Base-by-base conservation (phyloP, 768 basidiomycete genomes). In the Mycena olivaceomarginata region DNA sequence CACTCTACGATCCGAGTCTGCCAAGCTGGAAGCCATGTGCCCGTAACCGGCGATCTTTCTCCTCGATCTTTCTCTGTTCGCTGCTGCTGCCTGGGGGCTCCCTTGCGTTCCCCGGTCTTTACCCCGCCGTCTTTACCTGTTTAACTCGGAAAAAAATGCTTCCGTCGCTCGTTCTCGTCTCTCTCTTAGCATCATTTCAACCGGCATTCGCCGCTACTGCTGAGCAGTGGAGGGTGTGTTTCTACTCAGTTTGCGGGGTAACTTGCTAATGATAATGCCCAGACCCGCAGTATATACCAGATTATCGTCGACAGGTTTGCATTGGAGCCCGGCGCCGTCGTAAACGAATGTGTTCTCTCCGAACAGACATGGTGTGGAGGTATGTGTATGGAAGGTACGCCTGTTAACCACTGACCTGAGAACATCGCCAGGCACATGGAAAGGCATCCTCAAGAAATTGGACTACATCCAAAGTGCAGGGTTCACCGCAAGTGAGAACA, bases 381-480 rank as follows among this genome's bases (percentile, higher is more conserved):
- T 15, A 45, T n/a, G 31, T 31, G 31, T 31, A 31, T 3, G 31
- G 31, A 31, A 31, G 31, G 31, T 31, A 31, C 31, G 3, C 31
- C 31, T 31, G 31, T 31, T 31, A 31, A 31, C 31, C 31, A 31
- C 3, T 31, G 31, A 31, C 31, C 31, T 31, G 31, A 31, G 31
- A 31, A 31, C 31, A 31, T 31, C 31, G 31, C 31, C 31, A 31
- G 95, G 96, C 7, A 95, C 93, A n/a, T 97, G 95, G 94, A 92
- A 91, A 0, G 39, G 39, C 2, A 91, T 97, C 78, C 91, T 88
- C 73, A 87, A 92, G 77, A 94, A 96, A 82, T 88, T 97, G n/a
- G 95, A 97, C 83, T 98, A 97, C 81, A 93, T 98, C 66, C 92
- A 96, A 80, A 84, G 93, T 74, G 94, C 94, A 74, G 96, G 96